Evolutionary conservation across 306 rosid genomes (phyloP).

Genomic region (Mimosa pudica): DNA sequence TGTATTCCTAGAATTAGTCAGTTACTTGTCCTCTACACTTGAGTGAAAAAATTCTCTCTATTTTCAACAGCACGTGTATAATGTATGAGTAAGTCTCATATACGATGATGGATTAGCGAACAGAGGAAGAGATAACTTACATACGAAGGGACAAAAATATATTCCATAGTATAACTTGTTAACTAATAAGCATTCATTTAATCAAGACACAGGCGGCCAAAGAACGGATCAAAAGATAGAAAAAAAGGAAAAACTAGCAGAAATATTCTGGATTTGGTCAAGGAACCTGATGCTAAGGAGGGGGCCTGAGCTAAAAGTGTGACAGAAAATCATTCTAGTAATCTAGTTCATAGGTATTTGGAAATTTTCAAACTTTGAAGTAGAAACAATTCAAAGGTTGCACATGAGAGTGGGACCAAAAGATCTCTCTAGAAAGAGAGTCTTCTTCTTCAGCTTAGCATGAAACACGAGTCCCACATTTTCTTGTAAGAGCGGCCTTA

Average conservation of each 20-base stretch:
- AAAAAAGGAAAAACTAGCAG: background rate
- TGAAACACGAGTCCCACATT: too few relatives aligned
- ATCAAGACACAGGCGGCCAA: slow-evolving; percentile 24
- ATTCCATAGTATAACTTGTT: slow-evolving; percentile 14
- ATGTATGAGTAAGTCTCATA: slow-evolving; percentile 19
- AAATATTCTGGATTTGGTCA: slow-evolving; percentile 27
- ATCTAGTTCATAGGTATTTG: slow-evolving; percentile 7
- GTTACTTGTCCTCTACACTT: background rate
- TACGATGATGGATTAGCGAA: too few relatives aligned
- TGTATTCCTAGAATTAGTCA: slow-evolving; percentile 5
- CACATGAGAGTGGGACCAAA: slow-evolving; percentile 8
- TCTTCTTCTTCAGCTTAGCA: background rate
- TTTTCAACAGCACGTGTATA: background rate
- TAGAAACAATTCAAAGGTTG: background rate
- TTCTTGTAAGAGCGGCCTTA: too few relatives aligned
- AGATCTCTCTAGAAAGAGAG: slow-evolving; percentile 5
- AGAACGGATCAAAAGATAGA: slow-evolving; percentile 33
- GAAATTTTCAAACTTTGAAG: background rate
- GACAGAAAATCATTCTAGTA: background rate
- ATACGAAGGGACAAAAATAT: slow-evolving; percentile 30
- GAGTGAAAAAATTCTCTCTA: slow-evolving; percentile 21
- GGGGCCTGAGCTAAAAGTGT: background rate
- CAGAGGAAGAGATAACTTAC: slow-evolving; percentile 34
- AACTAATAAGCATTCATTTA: slow-evolving; percentile 36
- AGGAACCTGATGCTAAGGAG: slow-evolving; percentile 34